A percentile compares a stretch with the other conserved stretches of the same genome.
These are phyloP conservation scores for Xylaria longipes DNA, from an alignment of 495 filamentous ascomycete genomes.

Conservation along the genomic window DNA sequence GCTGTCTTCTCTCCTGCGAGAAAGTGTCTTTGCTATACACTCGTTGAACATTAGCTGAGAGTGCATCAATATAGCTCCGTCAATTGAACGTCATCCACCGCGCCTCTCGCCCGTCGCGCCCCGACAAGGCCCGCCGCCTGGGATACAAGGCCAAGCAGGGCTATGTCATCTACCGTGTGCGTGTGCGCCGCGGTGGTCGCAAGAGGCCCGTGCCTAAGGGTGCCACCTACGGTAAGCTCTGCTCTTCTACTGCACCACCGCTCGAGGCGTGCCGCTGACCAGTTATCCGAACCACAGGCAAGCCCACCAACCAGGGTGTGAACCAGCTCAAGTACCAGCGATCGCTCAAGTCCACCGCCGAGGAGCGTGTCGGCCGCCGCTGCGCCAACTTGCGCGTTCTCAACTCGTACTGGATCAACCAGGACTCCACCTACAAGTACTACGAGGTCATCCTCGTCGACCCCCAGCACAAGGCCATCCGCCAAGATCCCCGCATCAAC, in stretches of 20 bases:
- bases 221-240: slow-evolving; percentile 88
- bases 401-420: slow-evolving; percentile 99
- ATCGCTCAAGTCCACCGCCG: slow-evolving; percentile 93
- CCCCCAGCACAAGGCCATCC: slow-evolving; percentile 99
- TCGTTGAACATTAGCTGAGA: slow-evolving; percentile 99
- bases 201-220: slow-evolving; percentile 96
- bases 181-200: slow-evolving; percentile 95
- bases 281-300: slow-evolving; percentile 63
- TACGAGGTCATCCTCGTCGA: slow-evolving; percentile 99
- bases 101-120: slow-evolving; percentile 95
- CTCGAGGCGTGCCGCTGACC: slow-evolving; percentile 28
- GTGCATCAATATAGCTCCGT: slow-evolving; percentile 99
- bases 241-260: neutral
- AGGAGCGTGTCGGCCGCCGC: slow-evolving; percentile 99
- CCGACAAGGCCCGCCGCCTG: slow-evolving; percentile 99
- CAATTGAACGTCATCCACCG: slow-evolving; percentile 99
- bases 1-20: slow-evolving; percentile 38
- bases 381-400: slow-evolving; percentile 98
- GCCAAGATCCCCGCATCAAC: slow-evolving; percentile 98
- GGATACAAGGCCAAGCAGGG: slow-evolving; percentile 99
- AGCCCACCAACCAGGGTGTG: slow-evolving; percentile 99
- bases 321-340: slow-evolving; percentile 99
- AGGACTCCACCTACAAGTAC: slow-evolving; percentile 99
- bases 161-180: slow-evolving; percentile 99
- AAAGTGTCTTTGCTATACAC: slow-evolving; percentile 82